phyloP scores from a whole-genome alignment of 1,284 basidiomycete genomes.

The Rhodotorula mucilaginosa region DNA sequence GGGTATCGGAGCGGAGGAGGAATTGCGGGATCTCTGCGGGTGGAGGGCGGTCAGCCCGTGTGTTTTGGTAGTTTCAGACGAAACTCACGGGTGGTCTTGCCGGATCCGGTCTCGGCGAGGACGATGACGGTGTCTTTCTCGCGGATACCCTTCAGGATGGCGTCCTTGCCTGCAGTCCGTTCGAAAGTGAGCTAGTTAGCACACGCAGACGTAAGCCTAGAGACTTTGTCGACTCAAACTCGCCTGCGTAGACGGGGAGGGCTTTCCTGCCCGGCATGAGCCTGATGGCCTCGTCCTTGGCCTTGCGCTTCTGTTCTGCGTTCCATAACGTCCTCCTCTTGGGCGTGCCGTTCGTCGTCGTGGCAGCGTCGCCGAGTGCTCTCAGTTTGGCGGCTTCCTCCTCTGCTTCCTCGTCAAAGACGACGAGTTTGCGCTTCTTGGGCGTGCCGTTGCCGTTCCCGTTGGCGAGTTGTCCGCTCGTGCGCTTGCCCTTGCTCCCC shows the following conservation, averaged over 20 bases:
- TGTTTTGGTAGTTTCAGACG: slow-evolving; percentile 71
- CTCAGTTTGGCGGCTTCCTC: slow-evolving; percentile 1
- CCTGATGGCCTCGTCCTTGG: slow-evolving; percentile 44
- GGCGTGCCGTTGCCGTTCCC: not conserved
- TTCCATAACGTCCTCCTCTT: not conserved
- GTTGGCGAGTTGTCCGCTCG: not conserved
- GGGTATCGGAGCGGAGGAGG: slow-evolving; percentile 64
- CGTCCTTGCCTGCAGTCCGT: slow-evolving; percentile 63
- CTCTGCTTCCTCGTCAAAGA: slow-evolving; percentile 18
- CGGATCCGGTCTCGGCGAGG: slow-evolving; percentile 94
- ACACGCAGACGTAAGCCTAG: too few species aligned
- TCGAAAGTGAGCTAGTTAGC: not conserved
- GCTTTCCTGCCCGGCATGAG: slow-evolving; percentile 64
- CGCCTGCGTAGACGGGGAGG: slow-evolving; percentile 75
- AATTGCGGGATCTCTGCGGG: slow-evolving; percentile 80
- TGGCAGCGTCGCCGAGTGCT: not conserved
- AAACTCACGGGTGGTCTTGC: slow-evolving; percentile 87
- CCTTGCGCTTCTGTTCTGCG: slow-evolving; percentile 29
- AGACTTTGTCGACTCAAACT: slow-evolving; percentile 36
- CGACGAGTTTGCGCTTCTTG: slow-evolving; percentile 17
- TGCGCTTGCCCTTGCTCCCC: not conserved
- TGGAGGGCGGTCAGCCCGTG: slow-evolving; percentile 73
- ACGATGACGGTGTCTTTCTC: slow-evolving; percentile 85
- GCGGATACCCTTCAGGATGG: slow-evolving; percentile 69
- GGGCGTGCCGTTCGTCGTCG: not conserved